Evolutionary conservation across 371 early-diverging fungal species (phyloP), one percentile per base, ranked within the genome.

Genomic region (Mucor plumbeus): DNA sequence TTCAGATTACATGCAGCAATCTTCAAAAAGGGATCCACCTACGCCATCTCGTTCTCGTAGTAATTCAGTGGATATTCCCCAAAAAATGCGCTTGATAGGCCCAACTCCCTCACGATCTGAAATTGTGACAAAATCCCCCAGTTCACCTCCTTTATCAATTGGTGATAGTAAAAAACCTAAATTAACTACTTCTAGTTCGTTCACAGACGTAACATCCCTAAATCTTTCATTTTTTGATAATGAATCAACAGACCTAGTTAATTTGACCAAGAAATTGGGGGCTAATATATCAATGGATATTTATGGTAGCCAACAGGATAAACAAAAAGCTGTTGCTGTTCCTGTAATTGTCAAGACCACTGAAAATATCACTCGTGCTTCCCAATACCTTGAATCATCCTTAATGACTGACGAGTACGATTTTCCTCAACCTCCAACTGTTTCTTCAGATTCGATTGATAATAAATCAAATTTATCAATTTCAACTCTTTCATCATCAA

Each of bases 171-270:
- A 58, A 5, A 39, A 48, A 39, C 44, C 61, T 41, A 67, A 44
- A 21, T n/a, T 56, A 31, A 57, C 58, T 31, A 11, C 61, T n/a
- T 58, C 64, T 19, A 50, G 38, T 31, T 39, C 64, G 41, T 17
- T 50, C 38, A 21, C 58, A 31, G 67, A 65, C 3, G 70, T 71
- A 17, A 71, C 72, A 3, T 61, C 75, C 1, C 63, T 81, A 5
- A 80, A 80, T 47, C 70, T 78, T 19, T 81, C 79, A 1, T 80
- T 77, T 50, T 83, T 80, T 60, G 84, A 83, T 26, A 77, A 80
- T 54, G 84, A 83, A 34, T 79, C 81, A 0, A 66, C 74, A 17
- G 84, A 83, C 55, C 41, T 83, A 9, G 34, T 71, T 33, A 78
- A 83, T 55, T 64, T 83, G 9, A 78, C 84, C 38, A 80, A 81